phyloP scores from a whole-genome alignment of 2,329 filamentous ascomycete species.

The Pseudogymnoascus sp. region DNA sequence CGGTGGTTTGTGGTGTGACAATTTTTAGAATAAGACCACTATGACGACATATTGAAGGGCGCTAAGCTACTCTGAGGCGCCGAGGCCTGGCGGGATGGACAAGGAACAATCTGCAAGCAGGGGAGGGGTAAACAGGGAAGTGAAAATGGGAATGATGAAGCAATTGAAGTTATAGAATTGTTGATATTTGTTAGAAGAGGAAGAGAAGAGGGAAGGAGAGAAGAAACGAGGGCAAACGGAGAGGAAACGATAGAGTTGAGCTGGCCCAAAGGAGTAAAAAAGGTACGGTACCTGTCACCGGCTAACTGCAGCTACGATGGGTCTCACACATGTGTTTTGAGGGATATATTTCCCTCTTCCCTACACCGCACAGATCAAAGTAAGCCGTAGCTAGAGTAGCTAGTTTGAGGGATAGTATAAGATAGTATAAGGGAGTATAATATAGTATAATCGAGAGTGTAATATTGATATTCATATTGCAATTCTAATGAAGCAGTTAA shows the following conservation, averaged over 20 bases:
- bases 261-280: not conserved
- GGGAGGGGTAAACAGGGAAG: not conserved
- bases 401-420: not conserved
- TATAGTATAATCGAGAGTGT: too few relatives aligned
- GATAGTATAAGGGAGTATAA: not conserved
- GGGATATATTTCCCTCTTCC: constrained; percentile 7
- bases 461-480: too few relatives aligned
- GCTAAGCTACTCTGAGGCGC: not conserved
- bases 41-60: not conserved
- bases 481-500: too few relatives aligned
- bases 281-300: not conserved
- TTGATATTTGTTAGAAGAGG: not conserved
- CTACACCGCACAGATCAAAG: not conserved
- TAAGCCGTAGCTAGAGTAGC: not conserved
- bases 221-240: not conserved
- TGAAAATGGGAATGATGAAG: not conserved
- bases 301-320: not conserved
- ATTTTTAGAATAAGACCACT: not conserved
- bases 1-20: not conserved
- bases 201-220: not conserved
- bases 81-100: not conserved
- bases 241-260: not conserved
- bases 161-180: not conserved
- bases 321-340: not conserved
- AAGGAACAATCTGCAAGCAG: not conserved